Evolutionary conservation across 345 rosid genomes (phyloP).

Genomic region (Microthlaspi erraticum): DNA sequence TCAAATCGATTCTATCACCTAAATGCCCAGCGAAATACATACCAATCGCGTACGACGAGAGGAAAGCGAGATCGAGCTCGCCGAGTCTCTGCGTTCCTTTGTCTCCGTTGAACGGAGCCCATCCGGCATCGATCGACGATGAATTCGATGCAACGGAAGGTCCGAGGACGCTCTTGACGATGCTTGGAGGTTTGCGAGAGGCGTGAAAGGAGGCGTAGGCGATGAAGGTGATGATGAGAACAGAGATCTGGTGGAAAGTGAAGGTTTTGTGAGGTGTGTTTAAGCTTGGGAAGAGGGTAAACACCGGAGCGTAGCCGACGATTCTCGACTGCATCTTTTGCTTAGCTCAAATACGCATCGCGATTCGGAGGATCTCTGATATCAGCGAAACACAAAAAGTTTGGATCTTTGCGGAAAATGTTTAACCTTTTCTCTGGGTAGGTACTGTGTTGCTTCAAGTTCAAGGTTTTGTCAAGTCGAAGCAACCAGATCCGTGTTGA

Average conservation of each 20-base stretch:
- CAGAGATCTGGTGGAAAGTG: constrained; percentile 63
- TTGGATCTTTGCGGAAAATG: constrained; percentile 1
- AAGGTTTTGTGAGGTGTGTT: constrained; percentile 69
- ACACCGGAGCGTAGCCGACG: constrained; percentile 55
- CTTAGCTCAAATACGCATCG: constrained; percentile 18
- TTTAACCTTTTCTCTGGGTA: neutral
- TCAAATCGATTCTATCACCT: constrained; percentile 82
- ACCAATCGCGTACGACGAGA: constrained; percentile 68
- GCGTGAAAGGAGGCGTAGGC: constrained; percentile 96
- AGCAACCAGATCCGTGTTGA: constrained; percentile 33
- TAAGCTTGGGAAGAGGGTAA: constrained; percentile 60
- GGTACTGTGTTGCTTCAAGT: constrained; percentile 20
- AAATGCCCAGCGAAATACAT: constrained; percentile 92
- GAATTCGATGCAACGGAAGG: constrained; percentile 50
- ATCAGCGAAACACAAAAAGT: neutral
- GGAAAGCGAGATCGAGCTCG: constrained; percentile 90
- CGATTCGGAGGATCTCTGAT: neutral
- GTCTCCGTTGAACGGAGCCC: constrained; percentile 84
- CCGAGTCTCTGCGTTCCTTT: constrained; percentile 78
- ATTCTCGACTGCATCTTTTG: constrained; percentile 48
- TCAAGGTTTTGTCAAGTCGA: constrained; percentile 16
- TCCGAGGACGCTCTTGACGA: constrained; percentile 88
- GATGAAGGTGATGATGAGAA: constrained; percentile 69
- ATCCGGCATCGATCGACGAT: constrained; percentile 55
- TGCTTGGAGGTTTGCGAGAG: constrained; percentile 94